These are phyloP conservation scores for Mimosa bimucronata DNA, from an alignment of 306 rosid species.

Conservation along the genomic window DNA sequence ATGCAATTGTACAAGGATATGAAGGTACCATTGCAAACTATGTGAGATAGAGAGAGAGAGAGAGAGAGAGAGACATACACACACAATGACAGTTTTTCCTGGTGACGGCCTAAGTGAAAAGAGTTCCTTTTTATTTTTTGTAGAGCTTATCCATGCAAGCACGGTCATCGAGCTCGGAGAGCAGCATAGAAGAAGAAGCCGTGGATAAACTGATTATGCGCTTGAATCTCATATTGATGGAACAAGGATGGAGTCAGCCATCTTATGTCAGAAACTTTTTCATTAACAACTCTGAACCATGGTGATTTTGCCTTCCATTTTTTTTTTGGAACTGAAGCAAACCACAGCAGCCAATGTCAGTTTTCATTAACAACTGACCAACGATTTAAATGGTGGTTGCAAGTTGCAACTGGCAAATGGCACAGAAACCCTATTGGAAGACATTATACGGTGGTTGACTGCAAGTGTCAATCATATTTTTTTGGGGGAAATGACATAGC, in stretches of 20 bases:
- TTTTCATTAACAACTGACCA: constrained; percentile 16
- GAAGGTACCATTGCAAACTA: constrained; percentile 49
- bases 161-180: constrained; percentile 36
- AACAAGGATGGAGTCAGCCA: constrained; percentile 78
- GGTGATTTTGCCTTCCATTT: constrained; percentile 51
- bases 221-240: constrained; percentile 69
- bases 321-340: constrained; percentile 5
- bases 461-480: constrained; percentile 16
- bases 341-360: constrained; percentile 1
- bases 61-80: too few species aligned
- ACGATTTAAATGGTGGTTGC: constrained; percentile 8
- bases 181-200: constrained; percentile 65
- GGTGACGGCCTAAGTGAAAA: constrained; percentile 21
- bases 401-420: background rate
- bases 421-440: constrained; percentile 14
- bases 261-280: constrained; percentile 60
- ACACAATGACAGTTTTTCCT: constrained; percentile 14
- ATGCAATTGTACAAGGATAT: constrained; percentile 59
- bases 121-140: constrained; percentile 10
- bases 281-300: constrained; percentile 75
- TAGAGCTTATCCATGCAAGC: constrained; percentile 53
- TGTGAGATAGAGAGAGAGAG: too few species aligned
- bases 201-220: constrained; percentile 69
- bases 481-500: constrained; percentile 3
- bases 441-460: constrained; percentile 9